Evolutionary conservation across 768 basidiomycete genomes (phyloP).

Genomic region (Naganishia antarctica): DNA sequence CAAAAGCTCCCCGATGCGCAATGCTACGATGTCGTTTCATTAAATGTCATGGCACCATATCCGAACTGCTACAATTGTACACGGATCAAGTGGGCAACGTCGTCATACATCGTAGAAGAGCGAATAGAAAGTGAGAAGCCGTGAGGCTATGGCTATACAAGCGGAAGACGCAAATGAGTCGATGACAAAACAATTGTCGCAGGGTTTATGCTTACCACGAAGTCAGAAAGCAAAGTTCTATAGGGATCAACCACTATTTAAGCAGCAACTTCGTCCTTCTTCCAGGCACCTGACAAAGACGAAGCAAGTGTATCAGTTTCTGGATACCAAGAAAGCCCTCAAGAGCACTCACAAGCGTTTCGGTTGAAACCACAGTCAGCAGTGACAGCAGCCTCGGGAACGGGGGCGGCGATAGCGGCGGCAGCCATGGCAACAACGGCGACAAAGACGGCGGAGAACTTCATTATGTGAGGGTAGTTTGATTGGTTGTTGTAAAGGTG

Average conservation of each 20-base stretch:
- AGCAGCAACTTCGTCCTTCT: conserved; percentile 22
- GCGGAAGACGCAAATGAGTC: no score
- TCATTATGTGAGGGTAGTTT: conserved; percentile 32
- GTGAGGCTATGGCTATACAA: no score
- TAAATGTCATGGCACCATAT: no score
- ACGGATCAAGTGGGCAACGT: no score
- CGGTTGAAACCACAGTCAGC: conserved; percentile 29
- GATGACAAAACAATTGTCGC: no score
- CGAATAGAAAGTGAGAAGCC: no score
- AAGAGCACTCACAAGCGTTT: conserved; percentile 27
- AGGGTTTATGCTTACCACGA: no score
- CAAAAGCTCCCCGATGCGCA: no score
- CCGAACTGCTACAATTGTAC: no score
- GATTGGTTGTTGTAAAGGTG: background rate
- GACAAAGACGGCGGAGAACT: conserved; percentile 39
- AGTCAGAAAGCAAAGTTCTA: no score
- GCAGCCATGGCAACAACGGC: conserved; percentile 37
- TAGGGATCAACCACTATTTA: background rate
- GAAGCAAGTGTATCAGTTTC: background rate
- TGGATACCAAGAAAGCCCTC: background rate
- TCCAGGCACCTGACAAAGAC: conserved; percentile 14
- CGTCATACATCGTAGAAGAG: no score
- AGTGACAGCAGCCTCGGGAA: conserved; percentile 30
- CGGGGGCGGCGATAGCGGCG: conserved; percentile 39
- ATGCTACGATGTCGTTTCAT: no score